A percentile compares a stretch with the other conserved stretches of the same genome.
These are phyloP conservation scores for Colletotrichum simmondsii DNA, from an alignment of 2,329 filamentous ascomycete species.

Conservation along the genomic window DNA sequence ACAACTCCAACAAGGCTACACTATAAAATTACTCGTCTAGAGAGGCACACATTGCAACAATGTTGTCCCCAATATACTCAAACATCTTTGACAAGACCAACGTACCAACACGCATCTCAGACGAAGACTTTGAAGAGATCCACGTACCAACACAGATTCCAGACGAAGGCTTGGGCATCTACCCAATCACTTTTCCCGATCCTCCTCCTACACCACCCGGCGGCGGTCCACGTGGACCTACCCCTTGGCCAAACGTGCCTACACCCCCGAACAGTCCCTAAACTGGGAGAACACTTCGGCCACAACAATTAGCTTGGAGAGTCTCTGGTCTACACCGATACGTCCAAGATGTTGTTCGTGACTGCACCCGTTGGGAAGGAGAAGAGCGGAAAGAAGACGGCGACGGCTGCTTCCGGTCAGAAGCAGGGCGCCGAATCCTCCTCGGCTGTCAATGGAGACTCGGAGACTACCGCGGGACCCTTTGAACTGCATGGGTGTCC, in stretches of 20 bases:
- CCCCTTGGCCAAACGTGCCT: slow-evolving; percentile 1
- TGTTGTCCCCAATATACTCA: slow-evolving; percentile 2
- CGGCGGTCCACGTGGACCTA: not conserved
- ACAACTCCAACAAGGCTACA: not conserved
- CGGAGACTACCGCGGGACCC: not conserved
- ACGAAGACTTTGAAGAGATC: not conserved
- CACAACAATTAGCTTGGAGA: not conserved
- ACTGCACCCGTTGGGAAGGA: not conserved
- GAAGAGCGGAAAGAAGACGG: not conserved
- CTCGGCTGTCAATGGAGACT: not conserved
- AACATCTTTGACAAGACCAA: not conserved
- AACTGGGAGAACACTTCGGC: not conserved
- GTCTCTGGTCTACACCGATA: not conserved
- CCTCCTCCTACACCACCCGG: slow-evolving; percentile 10
- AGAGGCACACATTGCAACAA: not conserved
- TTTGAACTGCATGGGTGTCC: not conserved
- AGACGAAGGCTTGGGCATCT: not conserved
- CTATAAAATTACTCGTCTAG: not conserved
- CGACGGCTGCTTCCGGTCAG: too few species aligned
- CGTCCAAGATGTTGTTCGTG: not conserved
- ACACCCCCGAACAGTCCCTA: slow-evolving; percentile 4
- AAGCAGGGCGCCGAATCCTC: not conserved
- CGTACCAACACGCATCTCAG: not conserved
- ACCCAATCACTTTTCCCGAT: too few species aligned
- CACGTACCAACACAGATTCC: not conserved